Evolutionary conservation across 495 filamentous ascomycete species (phyloP).

Genomic region (Cairneyella variabilis): DNA sequence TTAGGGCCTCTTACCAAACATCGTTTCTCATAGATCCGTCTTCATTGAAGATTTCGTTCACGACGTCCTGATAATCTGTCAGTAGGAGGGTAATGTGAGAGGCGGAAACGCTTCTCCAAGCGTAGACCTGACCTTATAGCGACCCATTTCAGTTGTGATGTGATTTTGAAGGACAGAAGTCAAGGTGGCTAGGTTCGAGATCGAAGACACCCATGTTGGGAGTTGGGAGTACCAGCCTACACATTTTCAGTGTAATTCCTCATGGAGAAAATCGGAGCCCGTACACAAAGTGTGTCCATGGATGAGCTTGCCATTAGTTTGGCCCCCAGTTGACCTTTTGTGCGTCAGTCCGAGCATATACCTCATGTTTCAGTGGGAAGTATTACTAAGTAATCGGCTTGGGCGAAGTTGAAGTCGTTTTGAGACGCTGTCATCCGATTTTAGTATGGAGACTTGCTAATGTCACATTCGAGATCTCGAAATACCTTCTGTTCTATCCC

Average conservation of each 20-base stretch:
- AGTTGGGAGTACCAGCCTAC: slow-evolving; percentile 69
- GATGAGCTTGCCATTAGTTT: slow-evolving; percentile 49
- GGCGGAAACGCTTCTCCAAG: slow-evolving; percentile 37
- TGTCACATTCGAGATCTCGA: no score
- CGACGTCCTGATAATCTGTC: neutral
- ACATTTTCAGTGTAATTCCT: no score
- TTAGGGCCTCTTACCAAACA: no score
- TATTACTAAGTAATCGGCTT: slow-evolving; percentile 37
- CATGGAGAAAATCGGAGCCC: no score
- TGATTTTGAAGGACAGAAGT: slow-evolving; percentile 57
- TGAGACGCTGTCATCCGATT: slow-evolving; percentile 9
- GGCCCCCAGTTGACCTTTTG: no score
- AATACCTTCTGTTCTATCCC: no score
- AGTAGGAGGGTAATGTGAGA: neutral
- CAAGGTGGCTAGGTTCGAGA: slow-evolving; percentile 46
- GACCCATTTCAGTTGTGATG: slow-evolving; percentile 50
- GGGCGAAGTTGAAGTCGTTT: slow-evolving; percentile 16
- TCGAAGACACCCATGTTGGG: slow-evolving; percentile 54
- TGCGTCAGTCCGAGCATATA: no score
- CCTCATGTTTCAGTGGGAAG: no score
- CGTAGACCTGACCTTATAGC: slow-evolving; percentile 60
- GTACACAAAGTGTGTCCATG: slow-evolving; percentile 60
- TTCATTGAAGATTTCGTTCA: slow-evolving; percentile 65
- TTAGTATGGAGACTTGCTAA: no score
- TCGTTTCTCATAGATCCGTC: slow-evolving; percentile 50